These are phyloP conservation scores for Porogramme epimiltina DNA, from an alignment of 1,284 basidiomycete species.

Conservation along the genomic window DNA sequence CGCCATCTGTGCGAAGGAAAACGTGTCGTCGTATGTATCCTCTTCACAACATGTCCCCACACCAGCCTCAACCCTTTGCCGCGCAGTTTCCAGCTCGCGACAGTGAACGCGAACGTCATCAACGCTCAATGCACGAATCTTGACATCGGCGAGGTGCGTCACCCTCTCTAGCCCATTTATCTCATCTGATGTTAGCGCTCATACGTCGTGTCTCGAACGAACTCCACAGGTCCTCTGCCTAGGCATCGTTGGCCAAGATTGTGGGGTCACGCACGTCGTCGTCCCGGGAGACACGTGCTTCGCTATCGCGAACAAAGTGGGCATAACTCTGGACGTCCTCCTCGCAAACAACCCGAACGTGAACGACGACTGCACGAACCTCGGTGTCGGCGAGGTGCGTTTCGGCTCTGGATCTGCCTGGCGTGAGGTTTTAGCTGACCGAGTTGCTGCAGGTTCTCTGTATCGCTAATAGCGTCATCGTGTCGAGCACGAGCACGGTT, in stretches of 20 bases:
- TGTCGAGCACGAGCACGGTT: too few species aligned
- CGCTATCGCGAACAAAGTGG: slow-evolving; percentile 34
- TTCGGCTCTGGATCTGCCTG: too few species aligned
- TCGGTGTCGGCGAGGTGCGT: slow-evolving; percentile 35
- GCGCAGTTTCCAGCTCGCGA: slow-evolving; percentile 46
- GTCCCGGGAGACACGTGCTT: slow-evolving; percentile 41
- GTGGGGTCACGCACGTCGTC: slow-evolving; percentile 25
- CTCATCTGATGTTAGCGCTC: background rate
- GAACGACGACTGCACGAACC: slow-evolving; percentile 45
- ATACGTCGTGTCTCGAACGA: background rate
- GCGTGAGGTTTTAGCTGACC: too few species aligned
- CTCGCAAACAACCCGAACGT: slow-evolving; percentile 56
- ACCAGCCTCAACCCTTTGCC: too few species aligned
- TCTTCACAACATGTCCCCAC: too few species aligned
- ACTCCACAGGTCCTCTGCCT: slow-evolving; percentile 2
- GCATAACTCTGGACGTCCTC: slow-evolving; percentile 41
- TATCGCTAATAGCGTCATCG: too few species aligned
- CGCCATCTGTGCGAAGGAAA: slow-evolving; percentile 60
- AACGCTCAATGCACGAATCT: slow-evolving; percentile 46
- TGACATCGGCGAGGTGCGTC: slow-evolving; percentile 5
- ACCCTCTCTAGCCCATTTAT: background rate
- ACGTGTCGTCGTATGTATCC: slow-evolving; percentile 72
- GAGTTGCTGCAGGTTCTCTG: too few species aligned
- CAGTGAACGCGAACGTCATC: slow-evolving; percentile 49
- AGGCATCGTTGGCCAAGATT: slow-evolving; percentile 8